phyloP scores from a whole-genome alignment of 2,329 filamentous ascomycete genomes.

The Salinomyces thailandicus region DNA sequence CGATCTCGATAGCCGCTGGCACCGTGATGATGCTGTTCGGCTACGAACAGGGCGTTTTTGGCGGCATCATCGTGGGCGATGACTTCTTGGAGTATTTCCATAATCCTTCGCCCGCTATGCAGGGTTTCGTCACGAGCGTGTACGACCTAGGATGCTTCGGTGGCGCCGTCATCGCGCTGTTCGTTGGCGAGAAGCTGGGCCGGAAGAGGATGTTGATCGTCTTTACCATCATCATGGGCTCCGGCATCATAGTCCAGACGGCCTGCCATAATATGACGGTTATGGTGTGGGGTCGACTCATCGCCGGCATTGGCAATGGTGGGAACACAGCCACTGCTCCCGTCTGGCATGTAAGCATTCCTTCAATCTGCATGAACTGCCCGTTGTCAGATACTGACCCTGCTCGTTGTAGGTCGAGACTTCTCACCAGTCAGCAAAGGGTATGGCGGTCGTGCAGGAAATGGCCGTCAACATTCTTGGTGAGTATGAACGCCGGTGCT shows the following conservation, averaged over 20 bases:
- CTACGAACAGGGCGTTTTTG: conserved; percentile 12
- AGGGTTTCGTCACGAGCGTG: conserved; percentile 5
- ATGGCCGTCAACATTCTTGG: conserved; percentile 16
- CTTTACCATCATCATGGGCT: conserved; percentile 26
- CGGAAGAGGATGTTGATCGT: conserved; percentile 19
- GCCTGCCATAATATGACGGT: conserved; percentile 27
- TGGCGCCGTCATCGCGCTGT: conserved; percentile 18
- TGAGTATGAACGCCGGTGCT: too few species aligned
- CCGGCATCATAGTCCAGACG: conserved; percentile 30
- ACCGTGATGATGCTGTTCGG: conserved; percentile 20
- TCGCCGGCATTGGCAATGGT: conserved; percentile 30
- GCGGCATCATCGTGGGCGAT: conserved; percentile 9
- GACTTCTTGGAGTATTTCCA: conserved; percentile 11
- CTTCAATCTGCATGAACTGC: neutral
- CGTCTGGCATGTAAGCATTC: conserved; percentile 29
- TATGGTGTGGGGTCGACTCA: conserved; percentile 31
- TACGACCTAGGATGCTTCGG: conserved; percentile 17
- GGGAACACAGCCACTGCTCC: conserved; percentile 29
- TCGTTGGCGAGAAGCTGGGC: conserved; percentile 20
- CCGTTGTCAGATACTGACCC: neutral
- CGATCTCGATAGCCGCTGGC: conserved; percentile 18
- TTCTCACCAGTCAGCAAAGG: conserved; percentile 11
- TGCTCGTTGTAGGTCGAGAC: conserved; percentile 9
- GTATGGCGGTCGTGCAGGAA: conserved; percentile 14
- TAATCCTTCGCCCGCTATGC: conserved; percentile 7